Percentiles rank a stretch among this genome's conserved stretches.
These are phyloP conservation scores for Zygoascus hellenicus DNA, from an alignment of 1,139 yeast genomes.

Conservation along the genomic window DNA sequence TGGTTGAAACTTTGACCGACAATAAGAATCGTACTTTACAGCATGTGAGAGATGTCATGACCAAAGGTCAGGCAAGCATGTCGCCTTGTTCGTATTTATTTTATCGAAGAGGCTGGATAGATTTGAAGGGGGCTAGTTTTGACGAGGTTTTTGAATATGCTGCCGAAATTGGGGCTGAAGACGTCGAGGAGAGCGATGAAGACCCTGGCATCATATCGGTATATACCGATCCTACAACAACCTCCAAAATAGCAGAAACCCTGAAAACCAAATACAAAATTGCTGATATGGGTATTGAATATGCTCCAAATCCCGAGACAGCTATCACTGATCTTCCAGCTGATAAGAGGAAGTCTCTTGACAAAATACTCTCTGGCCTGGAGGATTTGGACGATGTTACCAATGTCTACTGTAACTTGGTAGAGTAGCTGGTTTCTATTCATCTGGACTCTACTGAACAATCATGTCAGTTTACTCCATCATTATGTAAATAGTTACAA, in stretches of 20 bases:
- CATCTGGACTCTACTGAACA: no score
- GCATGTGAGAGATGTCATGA: constrained; percentile 67
- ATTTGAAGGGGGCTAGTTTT: constrained; percentile 39
- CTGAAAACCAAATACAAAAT: constrained; percentile 57
- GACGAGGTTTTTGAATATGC: constrained; percentile 69
- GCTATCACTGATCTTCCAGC: constrained; percentile 42
- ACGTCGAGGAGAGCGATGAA: constrained; percentile 48
- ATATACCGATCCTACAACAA: constrained; percentile 54
- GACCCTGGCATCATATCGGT: constrained; percentile 38
- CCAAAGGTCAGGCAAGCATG: constrained; percentile 62
- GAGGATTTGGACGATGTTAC: constrained; percentile 80
- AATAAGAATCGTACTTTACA: constrained; percentile 80
- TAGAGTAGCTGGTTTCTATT: not conserved
- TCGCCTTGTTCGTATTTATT: constrained; percentile 78
- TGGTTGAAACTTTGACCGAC: constrained; percentile 83
- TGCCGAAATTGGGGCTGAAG: constrained; percentile 81
- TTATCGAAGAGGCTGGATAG: constrained; percentile 66
- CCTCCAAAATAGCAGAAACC: constrained; percentile 55
- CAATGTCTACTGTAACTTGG: constrained; percentile 56
- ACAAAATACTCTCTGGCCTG: constrained; percentile 53
- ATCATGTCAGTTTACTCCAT: no score
- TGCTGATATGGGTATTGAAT: constrained; percentile 65
- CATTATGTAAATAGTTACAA: no score
- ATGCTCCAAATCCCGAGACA: constrained; percentile 58
- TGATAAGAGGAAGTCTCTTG: constrained; percentile 46